Conservation (phyloP, 2,329 filamentous ascomycete species). For the Cephalotrichum gorgonifer region DNA sequence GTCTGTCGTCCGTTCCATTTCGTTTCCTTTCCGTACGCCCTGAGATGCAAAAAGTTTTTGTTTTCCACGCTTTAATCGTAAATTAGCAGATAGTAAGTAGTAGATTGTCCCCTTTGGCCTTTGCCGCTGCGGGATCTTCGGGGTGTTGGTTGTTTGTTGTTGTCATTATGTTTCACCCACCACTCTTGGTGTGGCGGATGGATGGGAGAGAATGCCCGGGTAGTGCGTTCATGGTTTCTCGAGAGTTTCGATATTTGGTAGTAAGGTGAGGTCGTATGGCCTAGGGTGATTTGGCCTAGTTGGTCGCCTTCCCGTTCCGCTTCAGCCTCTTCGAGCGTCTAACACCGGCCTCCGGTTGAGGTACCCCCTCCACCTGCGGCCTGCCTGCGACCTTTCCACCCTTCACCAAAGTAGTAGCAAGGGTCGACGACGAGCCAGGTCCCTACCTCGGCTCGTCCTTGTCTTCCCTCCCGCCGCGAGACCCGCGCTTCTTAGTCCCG, state of each 20-base stretch:
- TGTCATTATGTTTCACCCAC: no score
- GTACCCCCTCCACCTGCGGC: neutral
- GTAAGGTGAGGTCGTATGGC: neutral
- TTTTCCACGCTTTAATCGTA: no score
- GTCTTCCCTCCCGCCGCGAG: constrained; percentile 15
- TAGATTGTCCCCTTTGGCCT: no score
- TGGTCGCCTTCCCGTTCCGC: neutral
- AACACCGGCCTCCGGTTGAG: neutral
- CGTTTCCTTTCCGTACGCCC: no score
- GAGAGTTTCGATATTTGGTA: neutral
- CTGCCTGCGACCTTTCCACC: neutral
- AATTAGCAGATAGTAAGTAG: no score
- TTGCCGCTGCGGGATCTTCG: no score
- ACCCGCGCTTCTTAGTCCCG: constrained; percentile 20
- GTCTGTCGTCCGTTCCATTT: no score
- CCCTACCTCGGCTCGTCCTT: constrained; percentile 16
- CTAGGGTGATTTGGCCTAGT: neutral
- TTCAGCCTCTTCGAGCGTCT: neutral
- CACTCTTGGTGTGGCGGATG: no score
- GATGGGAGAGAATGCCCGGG: no score
- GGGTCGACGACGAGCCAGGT: neutral
- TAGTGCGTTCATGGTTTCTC: no score
- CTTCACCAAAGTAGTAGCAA: neutral
- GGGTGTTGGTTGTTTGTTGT: no score
- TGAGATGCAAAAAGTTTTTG: no score